phyloP scores from a whole-genome alignment of 805 yeast genomes.

The Kluyveromyces dobzhanskii region DNA sequence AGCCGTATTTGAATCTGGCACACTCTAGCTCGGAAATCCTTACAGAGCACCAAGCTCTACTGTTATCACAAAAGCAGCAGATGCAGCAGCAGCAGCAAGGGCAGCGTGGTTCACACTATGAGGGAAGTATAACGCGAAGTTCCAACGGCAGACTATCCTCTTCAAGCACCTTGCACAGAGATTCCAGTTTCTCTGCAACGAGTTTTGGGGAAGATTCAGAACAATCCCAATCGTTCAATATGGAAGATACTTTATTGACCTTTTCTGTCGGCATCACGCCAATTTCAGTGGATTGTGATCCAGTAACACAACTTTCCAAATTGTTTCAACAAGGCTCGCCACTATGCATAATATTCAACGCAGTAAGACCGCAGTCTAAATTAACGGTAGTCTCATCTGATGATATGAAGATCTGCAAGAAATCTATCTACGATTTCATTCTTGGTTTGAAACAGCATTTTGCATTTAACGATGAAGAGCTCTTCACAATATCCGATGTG shows the following conservation, averaged over 20 bases:
- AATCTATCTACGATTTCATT: constrained; percentile 82
- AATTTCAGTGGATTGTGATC: constrained; percentile 70
- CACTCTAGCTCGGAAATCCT: constrained; percentile 56
- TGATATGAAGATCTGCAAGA: constrained; percentile 77
- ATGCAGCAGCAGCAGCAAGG: constrained; percentile 15
- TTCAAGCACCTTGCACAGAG: constrained; percentile 1
- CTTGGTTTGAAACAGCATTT: constrained; percentile 75
- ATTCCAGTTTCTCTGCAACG: constrained; percentile 22
- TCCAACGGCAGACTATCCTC: constrained; percentile 29
- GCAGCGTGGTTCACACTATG: constrained; percentile 12
- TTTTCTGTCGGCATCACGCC: constrained; percentile 74
- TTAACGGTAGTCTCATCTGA: constrained; percentile 63
- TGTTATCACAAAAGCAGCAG: constrained; percentile 34
- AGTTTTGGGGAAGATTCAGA: constrained; percentile 28
- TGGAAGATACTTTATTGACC: constrained; percentile 37
- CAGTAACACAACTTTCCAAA: constrained; percentile 85
- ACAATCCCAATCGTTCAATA: constrained; percentile 10
- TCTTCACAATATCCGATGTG: constrained; percentile 86
- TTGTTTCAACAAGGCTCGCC: constrained; percentile 90
- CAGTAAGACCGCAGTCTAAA: constrained; percentile 50
- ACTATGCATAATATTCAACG: constrained; percentile 74
- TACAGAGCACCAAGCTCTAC: constrained; percentile 63
- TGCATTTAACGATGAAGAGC: constrained; percentile 65
- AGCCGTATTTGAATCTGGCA: constrained; percentile 58
- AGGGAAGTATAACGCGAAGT: constrained; percentile 11